Base-by-base conservation (phyloP, 2,329 filamentous ascomycete genomes). In the Colletotrichum godetiae region DNA sequence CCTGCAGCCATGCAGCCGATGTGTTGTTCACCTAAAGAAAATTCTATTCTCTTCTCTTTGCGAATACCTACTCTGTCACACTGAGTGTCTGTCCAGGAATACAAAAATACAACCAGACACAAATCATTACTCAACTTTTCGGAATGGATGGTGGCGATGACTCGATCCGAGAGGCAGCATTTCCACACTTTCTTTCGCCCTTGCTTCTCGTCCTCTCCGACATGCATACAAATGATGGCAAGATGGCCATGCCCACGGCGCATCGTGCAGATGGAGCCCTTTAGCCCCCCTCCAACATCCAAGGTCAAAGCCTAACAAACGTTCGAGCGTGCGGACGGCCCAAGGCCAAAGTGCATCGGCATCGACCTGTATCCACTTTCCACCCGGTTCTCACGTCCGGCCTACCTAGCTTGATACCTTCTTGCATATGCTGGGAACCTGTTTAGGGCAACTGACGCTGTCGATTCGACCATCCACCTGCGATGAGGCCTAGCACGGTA, bases 341-440 rank as follows among this genome's bases (percentile, higher is more conserved):
- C 59, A 73, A 64, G 59, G 31, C 52, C 67, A 59, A 60, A 60
- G 67, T 73, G 67, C 67, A 65, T 71, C 67, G 29, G 67, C 67
- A 65, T 71, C 67, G 35, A 66, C 42, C 27, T 27, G 68, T 71
- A 63, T 66, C 71, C 71, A 73, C 71, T 73, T 61, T 58, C 22
- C 61, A 66, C 60, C 67, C 67, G 67, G 67, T 57, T 62, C 71
- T 61, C 67, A 71, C 52, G 31, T 71, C 67, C 61, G 67, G 71
- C 55, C 22, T 42, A 35, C 24, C 56, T 61, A 49, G 42, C 19
- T 49, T 22, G 15, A 49, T 49, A 49, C 15, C 15, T n/a, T 49
- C 49, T 19, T 73, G 67, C 67, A 70, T 73, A 65, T 73, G 67
- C 71, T 71, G 27, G 60, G 71, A 71, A 65, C 71, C 56, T 61